These are phyloP conservation scores for Lachnellula hyalina DNA, from an alignment of 2,329 filamentous ascomycete species.

Conservation along the genomic window DNA sequence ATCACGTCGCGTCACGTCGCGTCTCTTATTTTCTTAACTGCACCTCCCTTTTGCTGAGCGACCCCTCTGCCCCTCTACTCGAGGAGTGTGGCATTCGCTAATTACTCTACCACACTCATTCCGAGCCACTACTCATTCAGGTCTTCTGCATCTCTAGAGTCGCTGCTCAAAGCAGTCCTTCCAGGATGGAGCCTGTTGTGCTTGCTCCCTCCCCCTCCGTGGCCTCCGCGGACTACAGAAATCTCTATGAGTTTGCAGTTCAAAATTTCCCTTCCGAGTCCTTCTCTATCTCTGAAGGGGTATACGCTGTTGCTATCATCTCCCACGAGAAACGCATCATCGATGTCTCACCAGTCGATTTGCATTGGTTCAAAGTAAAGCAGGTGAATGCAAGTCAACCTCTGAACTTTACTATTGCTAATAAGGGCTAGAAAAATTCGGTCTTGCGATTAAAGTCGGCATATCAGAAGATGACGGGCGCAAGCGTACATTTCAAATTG, in stretches of 20 bases:
- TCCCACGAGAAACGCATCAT: neutral
- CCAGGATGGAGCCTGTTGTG: too few species aligned
- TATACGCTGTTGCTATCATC: constrained; percentile 1
- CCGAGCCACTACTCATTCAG: too few species aligned
- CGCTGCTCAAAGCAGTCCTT: too few species aligned
- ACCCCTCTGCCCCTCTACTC: too few species aligned
- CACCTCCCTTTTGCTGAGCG: too few species aligned
- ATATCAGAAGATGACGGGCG: constrained; percentile 7
- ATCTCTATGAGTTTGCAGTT: neutral
- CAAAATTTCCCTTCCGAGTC: neutral
- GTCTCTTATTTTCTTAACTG: too few species aligned
- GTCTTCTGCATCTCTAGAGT: too few species aligned
- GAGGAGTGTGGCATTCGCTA: too few species aligned
- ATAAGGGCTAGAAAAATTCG: constrained; percentile 3
- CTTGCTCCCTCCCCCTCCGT: neutral
- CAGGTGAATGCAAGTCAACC: neutral
- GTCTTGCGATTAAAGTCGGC: constrained; percentile 6
- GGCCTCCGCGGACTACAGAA: neutral
- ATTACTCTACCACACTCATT: too few species aligned
- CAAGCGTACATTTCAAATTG: constrained; percentile 2
- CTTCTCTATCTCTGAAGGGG: neutral
- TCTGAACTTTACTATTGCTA: neutral
- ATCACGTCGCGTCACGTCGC: too few species aligned
- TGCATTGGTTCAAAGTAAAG: constrained; percentile 11
- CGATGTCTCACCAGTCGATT: neutral